phyloP scores from a whole-genome alignment of 2,329 filamentous ascomycete species.

The Lomentospora prolificans region DNA sequence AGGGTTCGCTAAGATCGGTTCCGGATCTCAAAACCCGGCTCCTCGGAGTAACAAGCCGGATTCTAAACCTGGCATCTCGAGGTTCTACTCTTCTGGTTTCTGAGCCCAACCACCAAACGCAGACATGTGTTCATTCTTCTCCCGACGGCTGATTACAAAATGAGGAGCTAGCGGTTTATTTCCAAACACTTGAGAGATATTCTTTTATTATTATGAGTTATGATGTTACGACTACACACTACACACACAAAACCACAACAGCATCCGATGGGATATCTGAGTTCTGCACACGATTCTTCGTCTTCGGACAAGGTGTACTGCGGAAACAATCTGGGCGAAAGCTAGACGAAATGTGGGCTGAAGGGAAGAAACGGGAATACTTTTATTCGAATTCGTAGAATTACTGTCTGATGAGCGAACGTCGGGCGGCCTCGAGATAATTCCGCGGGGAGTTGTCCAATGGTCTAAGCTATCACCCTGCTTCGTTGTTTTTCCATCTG shows the following conservation, averaged over 20 bases:
- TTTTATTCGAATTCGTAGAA: slow-evolving; percentile 2
- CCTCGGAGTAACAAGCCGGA: slow-evolving; percentile 15
- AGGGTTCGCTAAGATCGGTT: slow-evolving; percentile 66
- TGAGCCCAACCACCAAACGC: background rate
- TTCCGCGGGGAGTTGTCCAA: slow-evolving; percentile 3
- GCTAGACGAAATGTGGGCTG: background rate
- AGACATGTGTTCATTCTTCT: background rate
- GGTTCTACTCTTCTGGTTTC: slow-evolving; percentile 5
- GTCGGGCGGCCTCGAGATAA: background rate
- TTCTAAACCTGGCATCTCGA: slow-evolving; percentile 22
- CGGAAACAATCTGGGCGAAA: no score
- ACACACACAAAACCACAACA: background rate
- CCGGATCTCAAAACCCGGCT: slow-evolving; percentile 17
- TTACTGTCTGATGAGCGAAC: background rate
- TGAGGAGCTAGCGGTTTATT: background rate
- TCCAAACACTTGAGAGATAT: background rate
- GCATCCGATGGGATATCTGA: background rate
- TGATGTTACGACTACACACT: slow-evolving; percentile 14
- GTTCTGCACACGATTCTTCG: background rate
- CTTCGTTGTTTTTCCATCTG: slow-evolving; percentile 9
- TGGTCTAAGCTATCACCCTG: slow-evolving; percentile 9
- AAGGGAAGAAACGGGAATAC: background rate
- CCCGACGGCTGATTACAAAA: background rate
- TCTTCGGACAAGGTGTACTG: no score
- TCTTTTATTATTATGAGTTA: slow-evolving; percentile 12